Base-by-base conservation (phyloP, 257 asterid genomes). In the Parsonsia alboflavescens region DNA sequence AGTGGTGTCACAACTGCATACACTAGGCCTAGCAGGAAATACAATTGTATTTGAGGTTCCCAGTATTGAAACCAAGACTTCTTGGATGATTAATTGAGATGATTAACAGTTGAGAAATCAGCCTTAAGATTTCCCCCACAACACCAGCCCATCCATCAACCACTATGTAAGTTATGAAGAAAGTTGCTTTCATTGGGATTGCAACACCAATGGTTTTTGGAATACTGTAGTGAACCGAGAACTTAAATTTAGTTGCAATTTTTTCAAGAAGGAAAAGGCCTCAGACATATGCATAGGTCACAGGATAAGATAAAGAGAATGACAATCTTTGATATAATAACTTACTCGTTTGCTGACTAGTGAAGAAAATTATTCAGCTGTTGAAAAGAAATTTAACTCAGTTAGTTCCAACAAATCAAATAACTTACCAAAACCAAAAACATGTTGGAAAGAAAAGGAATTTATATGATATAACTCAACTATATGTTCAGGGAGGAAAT, bases 71-170 rank as follows among this genome's bases (percentile, higher is more conserved):
- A 79, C 92, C 97, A 64, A 94, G 83, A 79, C 97, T 94, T 72
- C 99, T 97, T 36, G 99, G 96, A 84, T n/a, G n/a, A n/a, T n/a
- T n/a, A n/a, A n/a, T n/a, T n/a, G n/a, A n/a, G n/a, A n/a, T n/a
- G n/a, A n/a, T n/a, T n/a, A n/a, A n/a, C n/a, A n/a, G n/a, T n/a
- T n/a, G n/a, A n/a, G n/a, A n/a, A n/a, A n/a, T n/a, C 73, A 94
- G 78, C 87, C 97, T 85, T 71, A 94, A 83, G 77, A 92, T 89
- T 84, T 94, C 99, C 62, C 92, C 97, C 0, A 97, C 99, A 46
- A 89, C 79, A 58, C 97, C 96, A 69, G 97, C 95, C 99, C 99
- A 94, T 68, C 99, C 99, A 69, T 94, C 99, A 53, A 92, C 90
- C 99, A 94, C 90, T 68, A 90, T 86, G 58, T 90, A 94, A 9